Percentiles rank a stretch among this genome's conserved stretches.
phyloP scores from a whole-genome alignment of 2,329 filamentous ascomycete genomes.

The Nemania serpens region DNA sequence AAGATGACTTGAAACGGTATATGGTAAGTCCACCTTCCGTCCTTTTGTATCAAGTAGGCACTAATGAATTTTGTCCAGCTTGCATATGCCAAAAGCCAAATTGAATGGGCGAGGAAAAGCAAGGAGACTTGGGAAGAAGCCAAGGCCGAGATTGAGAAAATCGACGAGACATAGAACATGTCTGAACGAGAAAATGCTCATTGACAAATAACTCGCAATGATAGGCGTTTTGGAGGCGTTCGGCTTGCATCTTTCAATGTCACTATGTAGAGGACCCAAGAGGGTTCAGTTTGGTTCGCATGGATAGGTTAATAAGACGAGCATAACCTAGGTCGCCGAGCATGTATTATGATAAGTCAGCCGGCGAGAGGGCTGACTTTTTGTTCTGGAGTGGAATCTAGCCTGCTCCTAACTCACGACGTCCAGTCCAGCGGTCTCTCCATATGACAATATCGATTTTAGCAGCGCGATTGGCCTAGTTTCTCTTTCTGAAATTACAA shows the following conservation, averaged over 20 bases:
- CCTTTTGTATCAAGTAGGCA: not conserved
- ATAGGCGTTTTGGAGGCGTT: conserved; percentile 16
- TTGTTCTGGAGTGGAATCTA: not conserved
- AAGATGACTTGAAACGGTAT: conserved; percentile 88
- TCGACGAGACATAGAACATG: conserved; percentile 62
- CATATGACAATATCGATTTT: not conserved
- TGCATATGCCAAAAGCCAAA: conserved; percentile 88
- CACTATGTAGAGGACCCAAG: conserved; percentile 24
- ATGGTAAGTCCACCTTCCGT: conserved; percentile 70
- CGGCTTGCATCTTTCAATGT: conserved; percentile 6
- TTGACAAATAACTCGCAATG: not conserved
- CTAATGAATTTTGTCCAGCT: conserved; percentile 58
- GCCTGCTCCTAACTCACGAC: not conserved
- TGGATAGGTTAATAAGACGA: conserved; percentile 31
- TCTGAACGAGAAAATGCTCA: not conserved
- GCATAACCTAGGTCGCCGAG: conserved; percentile 12
- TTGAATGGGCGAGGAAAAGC: conserved; percentile 92
- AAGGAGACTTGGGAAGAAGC: conserved; percentile 93
- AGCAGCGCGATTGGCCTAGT: too few relatives aligned
- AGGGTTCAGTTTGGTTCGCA: conserved; percentile 20
- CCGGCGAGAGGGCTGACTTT: too few relatives aligned
- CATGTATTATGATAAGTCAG: conserved; percentile 1
- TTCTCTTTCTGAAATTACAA: not conserved
- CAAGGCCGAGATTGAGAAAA: conserved; percentile 84
- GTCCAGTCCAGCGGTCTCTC: not conserved